Evolutionary conservation across 2,329 filamentous ascomycete species (phyloP), one percentile per base, ranked within the genome.

Genomic region (Xylaria sp.): DNA sequence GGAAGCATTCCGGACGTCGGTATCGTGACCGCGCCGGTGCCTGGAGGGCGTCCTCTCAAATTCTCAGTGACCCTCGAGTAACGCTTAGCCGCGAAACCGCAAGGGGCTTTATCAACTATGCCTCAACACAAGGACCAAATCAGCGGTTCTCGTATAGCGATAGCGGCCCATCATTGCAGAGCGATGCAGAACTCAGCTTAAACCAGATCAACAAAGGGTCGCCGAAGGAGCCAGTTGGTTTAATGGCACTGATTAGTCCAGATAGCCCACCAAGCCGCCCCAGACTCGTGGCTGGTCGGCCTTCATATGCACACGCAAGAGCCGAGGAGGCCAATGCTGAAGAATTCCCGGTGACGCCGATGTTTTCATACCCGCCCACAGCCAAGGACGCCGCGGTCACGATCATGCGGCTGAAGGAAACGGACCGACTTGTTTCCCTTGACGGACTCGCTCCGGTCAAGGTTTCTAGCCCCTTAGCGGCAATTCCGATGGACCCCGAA

Each of bases 1-100:
- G 76, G 67, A 78, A 77, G 61, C 76, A 80, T 36, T 76, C 81
- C 57, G 75, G 74, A 23, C 77, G 78, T 50, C 80, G 82, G 18
- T 84, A 85, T 58, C 80, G 77, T 56, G 82, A 85, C 64, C 79
- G 77, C 13, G 81, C 79, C 12, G 83, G 83, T 4, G 77, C 84
- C 3, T 85, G 81, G 80, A 78, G 84, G 67, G 80, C 82, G 5
- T 72, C 78, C 1, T 71, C 75, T 23, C 77, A 73, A 30, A 78
- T 76, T 9, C 67, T 80, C 10, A 78, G 79, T 61, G 82, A 83
- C 64, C 80, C 82, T 0, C 78, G 81, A 2, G 78, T 81, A 28
- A 82, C 80, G 25, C 73, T 83, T 28, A 83, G 80, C 63, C 78
- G 79, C 13, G 81, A 83, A 66, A 77, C 77, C 5, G 82, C 79